Base-by-base conservation (phyloP, 192 early-diverging fungal genomes). In the Funneliformis geosporum region DNA sequence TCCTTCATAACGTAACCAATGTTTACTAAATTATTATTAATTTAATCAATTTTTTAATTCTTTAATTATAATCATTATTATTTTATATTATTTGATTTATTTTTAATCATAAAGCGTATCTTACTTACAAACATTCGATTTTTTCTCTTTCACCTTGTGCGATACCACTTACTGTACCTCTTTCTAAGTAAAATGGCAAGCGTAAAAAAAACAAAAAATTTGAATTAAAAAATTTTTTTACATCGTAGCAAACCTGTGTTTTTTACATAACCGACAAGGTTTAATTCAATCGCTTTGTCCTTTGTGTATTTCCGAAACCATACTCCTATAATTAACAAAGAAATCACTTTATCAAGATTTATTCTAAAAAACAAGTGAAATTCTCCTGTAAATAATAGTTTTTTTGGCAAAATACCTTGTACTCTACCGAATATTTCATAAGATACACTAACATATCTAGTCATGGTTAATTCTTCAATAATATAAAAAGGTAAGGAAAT, bases 251-350 rank as follows among this genome's bases (percentile, higher is more conserved):
- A n/a, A 74, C 72, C 72, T 12, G 72, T 50, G 25, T 74, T 74
- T 23, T 38, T 50, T 23, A 74, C 72, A 18, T 44, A 74, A 50
- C 72, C 72, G 25, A 74, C 72, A 74, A 74, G 72, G 6, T 59
- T 59, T 38, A 74, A 74, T 59, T 74, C 72, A 50, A 60, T 44
- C 18, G 50, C 72, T 60, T 74, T 59, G 46, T 74, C 23, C 43
- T 27, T 11, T n/a, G 72, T 74, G 42, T 74, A 74, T 59, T 74
- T 74, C 23, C 72, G 38, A 74, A 74, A 74, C 40, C 40, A 74
- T 74, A 74, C 72, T 28, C 50, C 72, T 74, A 50, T 40, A 44
- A 12, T 55, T 73, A 46, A n/a, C 8, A 50, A 27, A 1, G 12
- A 18, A 7, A 33, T 39, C 8, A 70, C 14, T 39, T 39, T 42